Percentiles rank a stretch among this genome's conserved stretches.
Conservation (phyloP, 352 stramenopile genomes). For the Globisporangium mamillatum region DNA sequence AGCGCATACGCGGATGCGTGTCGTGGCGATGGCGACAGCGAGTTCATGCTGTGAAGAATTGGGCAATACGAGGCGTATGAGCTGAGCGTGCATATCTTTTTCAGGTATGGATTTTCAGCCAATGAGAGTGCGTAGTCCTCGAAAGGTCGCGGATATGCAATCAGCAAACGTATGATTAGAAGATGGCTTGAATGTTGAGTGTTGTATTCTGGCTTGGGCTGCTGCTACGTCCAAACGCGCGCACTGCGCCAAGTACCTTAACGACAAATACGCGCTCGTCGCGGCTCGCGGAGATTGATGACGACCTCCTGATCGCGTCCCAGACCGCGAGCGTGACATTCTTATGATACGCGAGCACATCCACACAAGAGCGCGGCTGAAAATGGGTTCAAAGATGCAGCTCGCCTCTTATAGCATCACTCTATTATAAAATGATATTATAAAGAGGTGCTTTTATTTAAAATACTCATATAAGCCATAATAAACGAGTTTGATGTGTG, state of each 20-base stretch:
- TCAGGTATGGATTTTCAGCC: not conserved
- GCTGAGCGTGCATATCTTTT: not conserved
- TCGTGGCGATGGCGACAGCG: not conserved
- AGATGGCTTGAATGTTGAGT: not conserved
- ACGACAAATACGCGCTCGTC: not conserved
- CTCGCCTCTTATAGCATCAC: no score
- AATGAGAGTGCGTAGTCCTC: not conserved
- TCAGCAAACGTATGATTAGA: not conserved
- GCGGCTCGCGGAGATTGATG: not conserved
- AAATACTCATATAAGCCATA: no score
- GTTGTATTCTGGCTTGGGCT: not conserved
- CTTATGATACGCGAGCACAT: not conserved
- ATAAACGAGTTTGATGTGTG: no score
- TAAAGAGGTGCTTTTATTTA: no score
- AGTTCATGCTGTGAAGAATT: no score
- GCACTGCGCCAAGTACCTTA: not conserved
- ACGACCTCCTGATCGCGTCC: not conserved
- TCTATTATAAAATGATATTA: no score
- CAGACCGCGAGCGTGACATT: not conserved
- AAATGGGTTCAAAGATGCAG: no score
- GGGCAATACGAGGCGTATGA: no score
- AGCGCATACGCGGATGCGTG: not conserved
- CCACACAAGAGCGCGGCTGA: not conserved
- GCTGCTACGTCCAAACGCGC: not conserved
- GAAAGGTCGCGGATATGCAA: constrained; percentile 10